Conservation (phyloP, 2,329 filamentous ascomycete species). For the Neonectria neomacrospora region DNA sequence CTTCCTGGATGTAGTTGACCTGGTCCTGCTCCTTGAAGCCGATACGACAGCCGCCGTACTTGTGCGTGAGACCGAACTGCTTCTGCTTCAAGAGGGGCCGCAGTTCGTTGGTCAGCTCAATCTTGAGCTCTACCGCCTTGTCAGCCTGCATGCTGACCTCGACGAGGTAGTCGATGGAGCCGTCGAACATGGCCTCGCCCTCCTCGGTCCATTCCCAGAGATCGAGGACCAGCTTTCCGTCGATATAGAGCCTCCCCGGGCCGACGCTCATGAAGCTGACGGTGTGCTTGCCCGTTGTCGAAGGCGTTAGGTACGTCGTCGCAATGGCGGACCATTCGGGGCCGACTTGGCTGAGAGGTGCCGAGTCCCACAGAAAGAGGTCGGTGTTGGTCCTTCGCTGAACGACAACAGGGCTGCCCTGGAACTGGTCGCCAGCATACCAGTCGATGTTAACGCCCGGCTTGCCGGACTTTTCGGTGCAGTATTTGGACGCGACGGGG, state of each 20-base stretch:
- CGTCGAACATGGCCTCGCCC: slow-evolving; percentile 77
- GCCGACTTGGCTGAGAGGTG: slow-evolving; percentile 67
- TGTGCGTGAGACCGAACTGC: slow-evolving; percentile 67
- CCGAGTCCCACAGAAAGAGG: slow-evolving; percentile 77
- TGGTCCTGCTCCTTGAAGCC: slow-evolving; percentile 76
- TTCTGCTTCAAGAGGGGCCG: slow-evolving; percentile 70
- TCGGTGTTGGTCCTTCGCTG: slow-evolving; percentile 73
- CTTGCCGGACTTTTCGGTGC: slow-evolving; percentile 57
- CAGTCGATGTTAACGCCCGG: slow-evolving; percentile 73
- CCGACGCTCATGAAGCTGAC: slow-evolving; percentile 76
- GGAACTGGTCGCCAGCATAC: slow-evolving; percentile 71
- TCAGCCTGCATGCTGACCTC: slow-evolving; percentile 69
- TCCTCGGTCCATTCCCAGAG: slow-evolving; percentile 77
- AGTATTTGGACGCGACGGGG: slow-evolving; percentile 43
- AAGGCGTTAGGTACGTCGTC: slow-evolving; percentile 69
- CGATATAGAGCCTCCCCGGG: slow-evolving; percentile 69
- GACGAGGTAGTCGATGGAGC: slow-evolving; percentile 72
- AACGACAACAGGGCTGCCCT: slow-evolving; percentile 65
- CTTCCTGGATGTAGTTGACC: slow-evolving; percentile 70
- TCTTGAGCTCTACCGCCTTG: slow-evolving; percentile 66
- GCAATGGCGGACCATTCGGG: slow-evolving; percentile 73
- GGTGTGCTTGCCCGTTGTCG: slow-evolving; percentile 69
- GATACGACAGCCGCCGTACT: slow-evolving; percentile 77
- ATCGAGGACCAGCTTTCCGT: slow-evolving; percentile 69
- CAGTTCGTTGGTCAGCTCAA: slow-evolving; percentile 68